Conservation (phyloP, 441 rosid genomes). For the Bocquillonia castaneifolia region DNA sequence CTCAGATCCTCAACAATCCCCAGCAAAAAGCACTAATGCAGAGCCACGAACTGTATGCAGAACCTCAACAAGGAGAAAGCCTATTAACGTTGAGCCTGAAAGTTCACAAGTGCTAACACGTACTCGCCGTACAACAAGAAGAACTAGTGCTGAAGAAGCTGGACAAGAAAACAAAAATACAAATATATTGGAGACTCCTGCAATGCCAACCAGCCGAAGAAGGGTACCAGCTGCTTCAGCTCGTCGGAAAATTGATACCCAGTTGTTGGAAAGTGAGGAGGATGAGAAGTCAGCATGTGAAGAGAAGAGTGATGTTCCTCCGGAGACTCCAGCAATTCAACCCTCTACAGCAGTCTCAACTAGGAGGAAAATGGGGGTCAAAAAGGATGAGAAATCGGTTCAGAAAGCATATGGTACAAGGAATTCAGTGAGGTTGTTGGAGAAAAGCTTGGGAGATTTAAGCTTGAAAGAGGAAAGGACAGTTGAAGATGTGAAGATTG, state of each 20-base stretch:
- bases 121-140: constrained; percentile 43
- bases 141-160: constrained; percentile 31
- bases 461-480: constrained; percentile 42
- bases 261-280: constrained; percentile 20
- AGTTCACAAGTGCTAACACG: constrained; percentile 39
- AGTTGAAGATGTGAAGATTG: constrained; percentile 26
- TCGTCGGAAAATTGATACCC: constrained; percentile 20
- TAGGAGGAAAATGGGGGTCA: constrained; percentile 22
- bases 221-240: constrained; percentile 35
- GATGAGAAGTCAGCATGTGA: constrained; percentile 29
- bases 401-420: constrained; percentile 57
- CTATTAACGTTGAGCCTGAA: constrained; percentile 40
- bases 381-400: constrained; percentile 30
- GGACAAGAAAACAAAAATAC: constrained; percentile 43
- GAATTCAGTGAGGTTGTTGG: constrained; percentile 62
- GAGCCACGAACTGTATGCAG: constrained; percentile 39
- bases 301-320: constrained; percentile 34
- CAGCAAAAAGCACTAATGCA: constrained; percentile 30
- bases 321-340: constrained; percentile 37
- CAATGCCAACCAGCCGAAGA: constrained; percentile 30
- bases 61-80: constrained; percentile 51
- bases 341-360: constrained; percentile 30
- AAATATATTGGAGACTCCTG: constrained; percentile 36
- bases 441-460: constrained; percentile 51
- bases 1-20: constrained; percentile 29